These are phyloP conservation scores for Suhomyces bribrorum DNA, from an alignment of 1,139 yeast genomes.

Conservation along the genomic window DNA sequence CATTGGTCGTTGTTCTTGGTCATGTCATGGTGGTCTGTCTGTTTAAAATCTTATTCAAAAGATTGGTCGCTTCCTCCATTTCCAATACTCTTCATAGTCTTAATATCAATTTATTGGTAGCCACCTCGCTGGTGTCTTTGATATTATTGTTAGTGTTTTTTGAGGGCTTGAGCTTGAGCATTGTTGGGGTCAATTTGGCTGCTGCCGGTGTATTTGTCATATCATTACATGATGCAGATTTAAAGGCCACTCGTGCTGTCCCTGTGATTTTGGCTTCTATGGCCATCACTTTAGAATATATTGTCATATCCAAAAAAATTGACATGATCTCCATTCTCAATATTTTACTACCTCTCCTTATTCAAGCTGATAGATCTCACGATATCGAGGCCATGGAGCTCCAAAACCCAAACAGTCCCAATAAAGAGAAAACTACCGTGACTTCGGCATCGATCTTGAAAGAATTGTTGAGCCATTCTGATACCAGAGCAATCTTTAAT, in stretches of 20 bases:
- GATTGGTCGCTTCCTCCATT: conserved; percentile 12
- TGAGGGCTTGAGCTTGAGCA: conserved; percentile 18
- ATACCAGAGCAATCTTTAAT: conserved; percentile 86
- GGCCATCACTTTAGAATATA: conserved; percentile 24
- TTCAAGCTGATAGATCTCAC: conserved; percentile 18
- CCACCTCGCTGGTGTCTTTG: conserved; percentile 4
- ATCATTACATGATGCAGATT: conserved; percentile 27
- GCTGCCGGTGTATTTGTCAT: conserved; percentile 26
- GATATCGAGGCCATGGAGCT: conserved; percentile 10
- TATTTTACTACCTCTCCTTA: conserved; percentile 20
- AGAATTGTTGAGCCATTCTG: conserved; percentile 60
- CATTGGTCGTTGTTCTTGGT: conserved; percentile 18
- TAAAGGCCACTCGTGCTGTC: conserved; percentile 19
- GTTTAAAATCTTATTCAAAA: conserved; percentile 18
- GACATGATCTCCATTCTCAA: conserved; percentile 14
- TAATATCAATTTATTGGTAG: conserved; percentile 7
- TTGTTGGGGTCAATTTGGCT: conserved; percentile 28
- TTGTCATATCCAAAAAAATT: conserved; percentile 19
- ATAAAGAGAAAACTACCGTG: conserved; percentile 1
- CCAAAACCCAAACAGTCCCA: not conserved
- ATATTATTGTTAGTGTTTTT: conserved; percentile 5
- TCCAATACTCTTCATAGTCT: conserved; percentile 10
- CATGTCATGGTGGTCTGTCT: conserved; percentile 21
- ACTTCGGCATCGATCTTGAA: conserved; percentile 22
- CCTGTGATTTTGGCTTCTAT: conserved; percentile 23